Percentiles rank a stretch among this genome's conserved stretches.
These are phyloP conservation scores for Cercophora scortea DNA, from an alignment of 495 filamentous ascomycete genomes.

Conservation along the genomic window DNA sequence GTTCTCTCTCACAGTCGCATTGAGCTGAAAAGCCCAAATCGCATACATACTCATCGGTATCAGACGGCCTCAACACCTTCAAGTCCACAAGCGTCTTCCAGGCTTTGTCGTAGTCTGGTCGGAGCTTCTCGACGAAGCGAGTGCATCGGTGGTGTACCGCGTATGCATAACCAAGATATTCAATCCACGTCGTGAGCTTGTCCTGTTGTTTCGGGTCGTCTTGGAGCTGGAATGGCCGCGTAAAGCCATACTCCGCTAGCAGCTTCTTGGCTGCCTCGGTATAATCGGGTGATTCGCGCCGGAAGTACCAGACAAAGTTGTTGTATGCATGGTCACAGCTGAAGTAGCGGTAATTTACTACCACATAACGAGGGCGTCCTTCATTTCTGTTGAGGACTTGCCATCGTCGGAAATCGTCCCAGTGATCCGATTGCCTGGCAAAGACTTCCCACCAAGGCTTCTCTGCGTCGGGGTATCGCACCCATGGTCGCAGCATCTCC, in stretches of 20 bases:
- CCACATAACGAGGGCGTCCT: not conserved
- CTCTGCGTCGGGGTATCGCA: too few species aligned
- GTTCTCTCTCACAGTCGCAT: not conserved
- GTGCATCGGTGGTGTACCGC: conserved; percentile 2
- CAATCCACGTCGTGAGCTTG: conserved; percentile 24
- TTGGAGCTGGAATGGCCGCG: conserved; percentile 10
- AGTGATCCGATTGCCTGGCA: too few species aligned
- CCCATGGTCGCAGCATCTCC: too few species aligned
- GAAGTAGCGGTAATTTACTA: not conserved
- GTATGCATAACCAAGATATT: conserved; percentile 18
- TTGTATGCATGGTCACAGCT: not conserved
- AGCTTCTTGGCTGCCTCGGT: conserved; percentile 5
- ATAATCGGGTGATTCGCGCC: not conserved
- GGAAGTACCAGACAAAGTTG: not conserved
- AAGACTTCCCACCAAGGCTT: too few species aligned
- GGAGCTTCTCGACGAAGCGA: not conserved
- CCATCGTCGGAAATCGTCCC: too few species aligned
- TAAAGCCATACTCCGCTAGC: conserved; percentile 8
- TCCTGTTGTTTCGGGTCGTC: conserved; percentile 16
- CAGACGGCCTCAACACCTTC: conserved; percentile 1
- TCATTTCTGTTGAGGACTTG: too few species aligned
- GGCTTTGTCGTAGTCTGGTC: conserved; percentile 2
- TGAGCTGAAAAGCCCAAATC: not conserved
- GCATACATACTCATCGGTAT: conserved; percentile 6
- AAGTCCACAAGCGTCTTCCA: conserved; percentile 8